These are phyloP conservation scores for Vitis hybrid DNA, from an alignment of 177 flowering plant genomes.

Conservation along the genomic window DNA sequence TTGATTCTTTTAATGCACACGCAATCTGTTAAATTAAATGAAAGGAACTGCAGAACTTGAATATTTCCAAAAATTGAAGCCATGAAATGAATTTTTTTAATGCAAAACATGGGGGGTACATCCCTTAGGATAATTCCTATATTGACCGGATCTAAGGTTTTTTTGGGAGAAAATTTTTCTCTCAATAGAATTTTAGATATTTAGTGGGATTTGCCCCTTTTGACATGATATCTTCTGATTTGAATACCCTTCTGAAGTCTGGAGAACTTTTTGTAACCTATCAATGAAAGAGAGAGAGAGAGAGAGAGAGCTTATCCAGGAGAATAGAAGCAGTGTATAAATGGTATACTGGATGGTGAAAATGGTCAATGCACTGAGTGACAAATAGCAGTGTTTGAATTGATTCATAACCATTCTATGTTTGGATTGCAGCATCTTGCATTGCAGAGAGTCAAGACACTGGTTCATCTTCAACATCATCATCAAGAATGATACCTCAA, in stretches of 20 bases:
- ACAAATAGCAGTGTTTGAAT: not conserved
- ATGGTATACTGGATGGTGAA: too few species aligned
- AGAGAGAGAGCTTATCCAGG: too few species aligned
- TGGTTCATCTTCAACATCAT: slow-evolving; percentile 60
- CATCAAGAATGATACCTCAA: slow-evolving; percentile 60
- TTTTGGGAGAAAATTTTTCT: too few species aligned
- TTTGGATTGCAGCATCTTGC: slow-evolving; percentile 55
- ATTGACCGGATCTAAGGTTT: too few species aligned
- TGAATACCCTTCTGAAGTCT: not conserved
- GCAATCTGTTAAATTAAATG: not conserved
- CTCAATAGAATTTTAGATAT: too few species aligned
- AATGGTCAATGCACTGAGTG: not conserved
- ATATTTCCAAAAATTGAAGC: not conserved
- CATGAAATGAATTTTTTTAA: not conserved
- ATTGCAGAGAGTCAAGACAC: slow-evolving; percentile 70
- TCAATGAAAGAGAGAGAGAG: too few species aligned
- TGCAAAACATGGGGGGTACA: not conserved
- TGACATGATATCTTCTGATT: not conserved
- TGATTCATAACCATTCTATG: not conserved
- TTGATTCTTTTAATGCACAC: not conserved
- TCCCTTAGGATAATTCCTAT: too few species aligned
- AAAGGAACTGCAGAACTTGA: not conserved
- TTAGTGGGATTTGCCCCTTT: too few species aligned
- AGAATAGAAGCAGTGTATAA: too few species aligned
- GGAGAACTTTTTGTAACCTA: not conserved